Evolutionary conservation across 2,329 filamentous ascomycete species (phyloP), one percentile per base, ranked within the genome.

Genomic region (Trichophyton schoenleinii): DNA sequence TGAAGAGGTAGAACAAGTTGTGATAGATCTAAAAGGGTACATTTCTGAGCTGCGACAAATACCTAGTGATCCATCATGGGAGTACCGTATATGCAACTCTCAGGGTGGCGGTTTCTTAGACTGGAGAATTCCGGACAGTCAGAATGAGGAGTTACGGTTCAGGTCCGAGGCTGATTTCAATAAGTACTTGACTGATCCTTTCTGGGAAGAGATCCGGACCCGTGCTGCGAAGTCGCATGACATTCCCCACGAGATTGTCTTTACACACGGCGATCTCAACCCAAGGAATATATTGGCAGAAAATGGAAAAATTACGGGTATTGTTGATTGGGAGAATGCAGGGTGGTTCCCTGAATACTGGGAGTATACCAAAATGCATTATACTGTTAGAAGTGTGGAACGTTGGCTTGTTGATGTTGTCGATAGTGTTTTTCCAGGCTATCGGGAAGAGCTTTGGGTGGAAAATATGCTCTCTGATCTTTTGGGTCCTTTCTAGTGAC

Each of bases 281-380:
- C 67, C 66, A 20, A 63, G 67, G 38, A 70, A 71, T 61, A 67
- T 71, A 34, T 64, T 71, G 3, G 63, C 67, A 1, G 65, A 68
- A 42, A 67, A 67, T 55, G 67, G 67, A 2, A 65, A 63, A 31
- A 65, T 70, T 25, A 62, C 62, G 11, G 69, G 67, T 13, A 63
- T 70, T 58, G 64, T 70, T 13, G 70, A 69, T 11, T 70, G 69
- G 69, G 68, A 70, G 63, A 68, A 64, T 52, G 64, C 68, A 3
- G 67, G 68, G 15, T 70, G 67, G 65, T 71, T 67, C 60, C 69
- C 68, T 1, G 68, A 70, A 53, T 71, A 71, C 58, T 70, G 67
- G 69, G 67, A 70, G 53, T 70, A 68, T 46, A 67, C 68, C 3
- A 69, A 70, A 38, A 57, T 64, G 3, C 64, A 64, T 60, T 65